A percentile compares a stretch with the other conserved stretches of the same genome.
phyloP scores from a whole-genome alignment of 805 yeast species.

The Sugiyamaella valdiviana region DNA sequence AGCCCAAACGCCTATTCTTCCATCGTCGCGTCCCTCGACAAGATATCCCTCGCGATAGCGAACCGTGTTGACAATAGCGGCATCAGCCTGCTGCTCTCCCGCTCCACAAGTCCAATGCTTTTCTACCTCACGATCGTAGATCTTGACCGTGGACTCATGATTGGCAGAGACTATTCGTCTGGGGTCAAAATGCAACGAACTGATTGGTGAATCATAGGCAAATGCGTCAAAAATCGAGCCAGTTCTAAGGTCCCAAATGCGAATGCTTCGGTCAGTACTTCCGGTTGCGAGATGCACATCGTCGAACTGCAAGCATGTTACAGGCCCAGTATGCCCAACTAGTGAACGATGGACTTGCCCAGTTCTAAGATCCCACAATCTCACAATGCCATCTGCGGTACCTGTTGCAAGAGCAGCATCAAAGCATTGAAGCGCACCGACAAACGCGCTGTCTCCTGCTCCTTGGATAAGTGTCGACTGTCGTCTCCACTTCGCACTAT shows the following conservation, averaged over 20 bases:
- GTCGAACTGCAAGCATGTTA: slow-evolving; percentile 64
- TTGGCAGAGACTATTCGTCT: slow-evolving; percentile 51
- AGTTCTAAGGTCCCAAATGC: slow-evolving; percentile 69
- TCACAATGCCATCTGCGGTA: slow-evolving; percentile 65
- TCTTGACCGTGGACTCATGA: slow-evolving; percentile 44
- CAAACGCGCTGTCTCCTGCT: slow-evolving; percentile 29
- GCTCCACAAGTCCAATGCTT: slow-evolving; percentile 51
- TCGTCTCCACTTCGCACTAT: slow-evolving; percentile 9
- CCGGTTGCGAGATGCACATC: slow-evolving; percentile 60
- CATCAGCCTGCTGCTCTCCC: slow-evolving; percentile 30
- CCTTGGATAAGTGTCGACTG: slow-evolving; percentile 6
- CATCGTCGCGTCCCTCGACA: slow-evolving; percentile 58
- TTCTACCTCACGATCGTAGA: slow-evolving; percentile 51
- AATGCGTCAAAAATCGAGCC: slow-evolving; percentile 58
- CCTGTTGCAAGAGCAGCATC: slow-evolving; percentile 79
- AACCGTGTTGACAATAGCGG: slow-evolving; percentile 36
- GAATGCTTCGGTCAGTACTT: slow-evolving; percentile 52
- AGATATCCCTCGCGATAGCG: slow-evolving; percentile 58
- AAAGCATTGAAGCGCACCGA: slow-evolving; percentile 63
- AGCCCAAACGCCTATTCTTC: slow-evolving; percentile 63
- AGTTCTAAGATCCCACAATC: slow-evolving; percentile 70
- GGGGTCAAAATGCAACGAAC: slow-evolving; percentile 53
- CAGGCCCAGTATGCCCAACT: slow-evolving; percentile 64
- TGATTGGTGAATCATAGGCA: slow-evolving; percentile 52
- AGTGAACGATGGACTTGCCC: slow-evolving; percentile 59